Evolutionary conservation across 371 early-diverging fungal genomes (phyloP), one percentile per base, ranked within the genome.

Genomic region (Mucor mucedo): DNA sequence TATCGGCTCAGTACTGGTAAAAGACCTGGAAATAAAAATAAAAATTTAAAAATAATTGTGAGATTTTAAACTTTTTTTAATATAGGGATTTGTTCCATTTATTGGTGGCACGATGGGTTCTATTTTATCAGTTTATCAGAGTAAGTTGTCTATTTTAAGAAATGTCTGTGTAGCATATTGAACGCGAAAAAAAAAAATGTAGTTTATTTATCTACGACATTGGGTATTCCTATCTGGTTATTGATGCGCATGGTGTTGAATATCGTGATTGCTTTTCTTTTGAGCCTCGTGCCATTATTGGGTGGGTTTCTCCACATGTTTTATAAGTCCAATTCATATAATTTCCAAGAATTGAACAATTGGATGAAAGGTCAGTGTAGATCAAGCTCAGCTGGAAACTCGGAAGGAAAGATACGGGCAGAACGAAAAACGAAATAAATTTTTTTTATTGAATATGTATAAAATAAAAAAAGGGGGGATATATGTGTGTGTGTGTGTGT

Each of bases 201-300:
- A 71, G 72, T 77, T 7, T 80, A 80, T 61, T 55, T 80, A 9
- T 75, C 76, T 2, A 68, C 72, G 1, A 60, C 58, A 41, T 74
- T 80, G 58, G 80, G 80, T 21, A 77, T 80, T 33, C 78, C 80
- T n/a, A 40, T 80, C 10, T 80, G 80, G 78, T 49, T 80, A 10
- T 60, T 80, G 9, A 38, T 74, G 11, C 76, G 73, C 21, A 80
- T 80, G 80, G 6, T 77, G 4, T 42, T 74, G 16, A 73, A 77
- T 55, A 65, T 80, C 6, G 47, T 63, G 5, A 50, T 80, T 5
- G 80, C 77, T 49, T 62, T 73, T 8, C 4, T 73, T 8, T 66
- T 80, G 47, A 73, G 78, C 4, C 41, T 72, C 4, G 70, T 80
- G 4, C 80, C 80, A 3, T 9, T 76, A 0, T 30, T 67, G 5